These are phyloP conservation scores for Penicillium maclennaniae DNA, from an alignment of 495 filamentous ascomycete genomes.

Conservation along the genomic window DNA sequence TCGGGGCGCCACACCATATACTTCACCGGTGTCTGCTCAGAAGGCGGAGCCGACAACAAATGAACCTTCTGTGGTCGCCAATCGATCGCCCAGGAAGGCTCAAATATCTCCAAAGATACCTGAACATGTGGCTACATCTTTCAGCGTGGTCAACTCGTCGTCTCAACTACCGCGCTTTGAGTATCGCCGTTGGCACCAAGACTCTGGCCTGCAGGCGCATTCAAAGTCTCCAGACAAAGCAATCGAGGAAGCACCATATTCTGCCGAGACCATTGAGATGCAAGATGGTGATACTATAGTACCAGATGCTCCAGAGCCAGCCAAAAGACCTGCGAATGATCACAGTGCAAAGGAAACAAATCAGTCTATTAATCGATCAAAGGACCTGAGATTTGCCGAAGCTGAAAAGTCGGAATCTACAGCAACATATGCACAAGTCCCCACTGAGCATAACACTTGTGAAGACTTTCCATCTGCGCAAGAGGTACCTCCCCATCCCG, in stretches of 20 bases:
- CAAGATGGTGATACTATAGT: neutral
- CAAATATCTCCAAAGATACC: neutral
- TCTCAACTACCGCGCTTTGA: slow-evolving; percentile 46
- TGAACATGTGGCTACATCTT: slow-evolving; percentile 17
- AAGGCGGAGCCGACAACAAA: neutral
- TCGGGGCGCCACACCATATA: neutral
- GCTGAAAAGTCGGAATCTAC: slow-evolving; percentile 3
- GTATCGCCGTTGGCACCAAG: slow-evolving; percentile 34
- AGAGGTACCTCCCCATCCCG: slow-evolving; percentile 21
- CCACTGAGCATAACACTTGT: slow-evolving; percentile 24
- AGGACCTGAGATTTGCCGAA: slow-evolving; percentile 18
- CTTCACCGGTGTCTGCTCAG: neutral
- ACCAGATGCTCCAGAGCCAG: neutral
- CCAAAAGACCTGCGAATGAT: neutral
- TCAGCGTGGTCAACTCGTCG: slow-evolving; percentile 37
- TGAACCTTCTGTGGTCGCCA: neutral
- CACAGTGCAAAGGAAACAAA: neutral
- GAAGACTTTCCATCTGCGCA: slow-evolving; percentile 43
- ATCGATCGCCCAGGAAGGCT: neutral
- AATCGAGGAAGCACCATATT: neutral
- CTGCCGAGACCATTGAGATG: neutral
- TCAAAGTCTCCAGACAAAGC: neutral
- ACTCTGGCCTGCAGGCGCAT: neutral
- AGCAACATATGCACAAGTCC: neutral
- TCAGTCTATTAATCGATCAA: slow-evolving; percentile 1